phyloP scores from a whole-genome alignment of 2,329 filamentous ascomycete genomes.

The Mariannaea elegans region DNA sequence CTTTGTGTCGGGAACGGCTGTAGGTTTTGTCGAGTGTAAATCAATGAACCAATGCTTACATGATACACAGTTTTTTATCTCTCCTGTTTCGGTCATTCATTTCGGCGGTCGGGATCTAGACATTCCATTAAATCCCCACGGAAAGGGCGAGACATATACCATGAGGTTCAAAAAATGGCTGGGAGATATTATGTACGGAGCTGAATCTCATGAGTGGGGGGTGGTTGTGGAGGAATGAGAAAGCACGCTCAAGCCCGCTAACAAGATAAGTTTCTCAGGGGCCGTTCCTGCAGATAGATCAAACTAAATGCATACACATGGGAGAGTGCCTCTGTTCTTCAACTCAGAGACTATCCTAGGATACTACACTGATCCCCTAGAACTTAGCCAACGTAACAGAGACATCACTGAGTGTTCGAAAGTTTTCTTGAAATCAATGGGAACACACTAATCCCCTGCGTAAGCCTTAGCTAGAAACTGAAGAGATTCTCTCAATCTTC shows the following conservation, averaged over 20 bases:
- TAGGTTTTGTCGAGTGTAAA: constrained; percentile 42
- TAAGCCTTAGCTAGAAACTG: too few relatives aligned
- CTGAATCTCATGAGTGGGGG: background rate
- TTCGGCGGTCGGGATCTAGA: background rate
- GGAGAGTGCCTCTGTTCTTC: too few relatives aligned
- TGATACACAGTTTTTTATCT: constrained; percentile 19
- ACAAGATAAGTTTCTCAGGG: background rate
- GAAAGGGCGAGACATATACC: background rate
- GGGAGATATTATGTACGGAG: background rate
- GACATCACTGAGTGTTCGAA: too few relatives aligned
- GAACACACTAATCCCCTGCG: too few relatives aligned
- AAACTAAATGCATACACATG: too few relatives aligned
- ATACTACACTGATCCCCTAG: too few relatives aligned
- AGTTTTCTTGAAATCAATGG: too few relatives aligned
- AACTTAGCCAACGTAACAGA: too few relatives aligned
- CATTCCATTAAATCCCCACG: background rate
- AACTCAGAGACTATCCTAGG: too few relatives aligned
- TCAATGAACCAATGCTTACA: background rate
- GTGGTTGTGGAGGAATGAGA: background rate
- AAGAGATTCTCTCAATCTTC: too few relatives aligned
- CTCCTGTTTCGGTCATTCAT: background rate
- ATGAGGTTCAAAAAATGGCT: background rate
- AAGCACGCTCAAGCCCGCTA: too few relatives aligned
- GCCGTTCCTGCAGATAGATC: too few relatives aligned
- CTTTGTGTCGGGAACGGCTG: constrained; percentile 73